A percentile compares a stretch with the other conserved stretches of the same genome.
phyloP scores from a whole-genome alignment of 2,329 filamentous ascomycete genomes.

The Pseudogymnoascus sp. region DNA sequence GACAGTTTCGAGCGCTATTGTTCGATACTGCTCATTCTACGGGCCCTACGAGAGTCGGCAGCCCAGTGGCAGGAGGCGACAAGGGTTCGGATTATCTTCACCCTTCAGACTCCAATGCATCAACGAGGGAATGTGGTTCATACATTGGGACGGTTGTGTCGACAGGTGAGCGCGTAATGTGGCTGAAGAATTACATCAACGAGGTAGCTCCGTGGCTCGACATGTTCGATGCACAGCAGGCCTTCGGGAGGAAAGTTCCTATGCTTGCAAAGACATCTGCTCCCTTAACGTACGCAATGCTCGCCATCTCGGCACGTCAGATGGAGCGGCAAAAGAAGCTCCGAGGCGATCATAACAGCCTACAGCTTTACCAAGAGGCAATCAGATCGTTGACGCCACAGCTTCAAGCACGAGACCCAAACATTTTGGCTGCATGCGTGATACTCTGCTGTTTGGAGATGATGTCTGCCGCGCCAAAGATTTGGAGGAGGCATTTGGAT shows the following conservation, averaged over 20 bases:
- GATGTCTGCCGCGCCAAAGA: too few relatives aligned
- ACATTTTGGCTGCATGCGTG: too few relatives aligned
- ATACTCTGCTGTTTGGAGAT: too few relatives aligned
- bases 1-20: slow-evolving; percentile 35
- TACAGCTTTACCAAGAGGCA: too few relatives aligned
- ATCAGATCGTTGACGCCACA: too few relatives aligned
- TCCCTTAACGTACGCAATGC: slow-evolving; percentile 39
- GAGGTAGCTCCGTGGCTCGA: slow-evolving; percentile 47
- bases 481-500: too few relatives aligned
- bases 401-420: too few relatives aligned
- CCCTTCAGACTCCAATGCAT: slow-evolving; percentile 8
- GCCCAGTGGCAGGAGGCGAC: slow-evolving; percentile 18
- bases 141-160: slow-evolving; percentile 14
- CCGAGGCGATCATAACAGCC: too few relatives aligned
- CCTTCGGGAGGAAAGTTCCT: slow-evolving; percentile 43
- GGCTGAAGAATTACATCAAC: slow-evolving; percentile 41
- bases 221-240: slow-evolving; percentile 44
- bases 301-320: slow-evolving; percentile 45
- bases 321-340: slow-evolving; percentile 33
- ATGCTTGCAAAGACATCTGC: slow-evolving; percentile 38
- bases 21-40: slow-evolving; percentile 27
- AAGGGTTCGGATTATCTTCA: too few relatives aligned
- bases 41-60: slow-evolving; percentile 27
- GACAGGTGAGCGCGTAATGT: slow-evolving; percentile 24
- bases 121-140: too few relatives aligned